A percentile compares a stretch with the other conserved stretches of the same genome.
Evolutionary conservation across 2,329 filamentous ascomycete genomes (phyloP).

Genomic region (Periconia sp.): DNA sequence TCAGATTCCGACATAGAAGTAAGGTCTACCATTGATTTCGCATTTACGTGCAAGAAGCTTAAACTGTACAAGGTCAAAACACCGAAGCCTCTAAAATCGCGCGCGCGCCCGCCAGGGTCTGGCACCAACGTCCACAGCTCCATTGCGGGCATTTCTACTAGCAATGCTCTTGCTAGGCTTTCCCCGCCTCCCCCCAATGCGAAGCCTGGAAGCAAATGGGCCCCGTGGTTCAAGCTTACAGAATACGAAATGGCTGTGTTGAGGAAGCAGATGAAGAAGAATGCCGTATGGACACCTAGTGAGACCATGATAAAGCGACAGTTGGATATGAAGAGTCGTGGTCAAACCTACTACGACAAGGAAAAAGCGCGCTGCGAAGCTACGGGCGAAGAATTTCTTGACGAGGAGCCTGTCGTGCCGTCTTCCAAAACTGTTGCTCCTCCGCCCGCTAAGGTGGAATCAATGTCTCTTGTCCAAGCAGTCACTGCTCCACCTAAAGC

Average conservation of each 20-base stretch:
- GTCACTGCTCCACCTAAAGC: not conserved
- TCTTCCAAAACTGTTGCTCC: too few species aligned
- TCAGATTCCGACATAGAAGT: slow-evolving; percentile 24
- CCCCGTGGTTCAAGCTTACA: slow-evolving; percentile 69
- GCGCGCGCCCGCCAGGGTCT: slow-evolving; percentile 50
- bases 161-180: slow-evolving; percentile 64
- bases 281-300: slow-evolving; percentile 82
- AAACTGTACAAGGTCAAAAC: slow-evolving; percentile 39
- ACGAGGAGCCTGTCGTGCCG: slow-evolving; percentile 52
- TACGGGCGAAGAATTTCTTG: slow-evolving; percentile 68
- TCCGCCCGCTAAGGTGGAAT: too few species aligned
- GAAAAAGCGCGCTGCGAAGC: slow-evolving; percentile 66
- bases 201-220: slow-evolving; percentile 63
- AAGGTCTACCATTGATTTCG: slow-evolving; percentile 24
- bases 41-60: slow-evolving; percentile 21
- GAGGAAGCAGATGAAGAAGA: slow-evolving; percentile 90
- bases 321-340: slow-evolving; percentile 71
- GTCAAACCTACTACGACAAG: slow-evolving; percentile 52
- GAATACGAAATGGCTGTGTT: slow-evolving; percentile 74
- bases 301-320: slow-evolving; percentile 86
- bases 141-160: slow-evolving; percentile 65
- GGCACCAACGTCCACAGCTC: slow-evolving; percentile 62
- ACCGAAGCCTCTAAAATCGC: slow-evolving; percentile 50
- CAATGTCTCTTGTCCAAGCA: too few species aligned
- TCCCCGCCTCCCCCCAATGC: slow-evolving; percentile 66